Conservation (phyloP, 495 filamentous ascomycete genomes). For the Recurvomyces mirabilis region DNA sequence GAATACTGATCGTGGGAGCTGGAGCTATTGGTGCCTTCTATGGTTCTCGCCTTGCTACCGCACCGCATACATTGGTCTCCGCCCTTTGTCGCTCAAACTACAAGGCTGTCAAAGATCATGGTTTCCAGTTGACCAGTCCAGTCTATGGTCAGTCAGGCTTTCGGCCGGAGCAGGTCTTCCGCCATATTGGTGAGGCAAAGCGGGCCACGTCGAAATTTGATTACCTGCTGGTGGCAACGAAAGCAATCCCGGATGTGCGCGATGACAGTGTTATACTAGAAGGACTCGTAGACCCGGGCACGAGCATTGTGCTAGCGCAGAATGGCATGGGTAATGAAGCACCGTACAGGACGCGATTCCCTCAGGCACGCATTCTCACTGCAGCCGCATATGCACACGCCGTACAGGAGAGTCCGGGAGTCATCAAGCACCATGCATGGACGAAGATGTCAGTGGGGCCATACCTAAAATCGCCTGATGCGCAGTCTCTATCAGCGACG, state of each 20-base stretch:
- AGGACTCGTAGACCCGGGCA: conserved; percentile 24
- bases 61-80: conserved; percentile 26
- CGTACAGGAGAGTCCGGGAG: conserved; percentile 39
- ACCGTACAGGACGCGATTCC: conserved; percentile 47
- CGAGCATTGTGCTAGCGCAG: conserved; percentile 51
- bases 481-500: background rate
- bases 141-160: conserved; percentile 45
- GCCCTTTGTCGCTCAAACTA: conserved; percentile 49
- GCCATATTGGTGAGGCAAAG: conserved; percentile 26
- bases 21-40: conserved; percentile 52
- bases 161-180: conserved; percentile 38
- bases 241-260: conserved; percentile 30
- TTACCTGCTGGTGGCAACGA: conserved; percentile 31
- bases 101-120: conserved; percentile 34
- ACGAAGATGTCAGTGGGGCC: conserved; percentile 48
- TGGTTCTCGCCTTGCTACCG: conserved; percentile 43
- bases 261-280: conserved; percentile 31
- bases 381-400: conserved; percentile 49
- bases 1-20: conserved; percentile 46
- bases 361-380: conserved; percentile 43
- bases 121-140: conserved; percentile 40
- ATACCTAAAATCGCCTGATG: conserved; percentile 28
- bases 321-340: conserved; percentile 62
- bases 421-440: conserved; percentile 50
- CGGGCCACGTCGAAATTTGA: conserved; percentile 22